Conservation (phyloP, 345 rosid species). For the Acer negundo region DNA sequence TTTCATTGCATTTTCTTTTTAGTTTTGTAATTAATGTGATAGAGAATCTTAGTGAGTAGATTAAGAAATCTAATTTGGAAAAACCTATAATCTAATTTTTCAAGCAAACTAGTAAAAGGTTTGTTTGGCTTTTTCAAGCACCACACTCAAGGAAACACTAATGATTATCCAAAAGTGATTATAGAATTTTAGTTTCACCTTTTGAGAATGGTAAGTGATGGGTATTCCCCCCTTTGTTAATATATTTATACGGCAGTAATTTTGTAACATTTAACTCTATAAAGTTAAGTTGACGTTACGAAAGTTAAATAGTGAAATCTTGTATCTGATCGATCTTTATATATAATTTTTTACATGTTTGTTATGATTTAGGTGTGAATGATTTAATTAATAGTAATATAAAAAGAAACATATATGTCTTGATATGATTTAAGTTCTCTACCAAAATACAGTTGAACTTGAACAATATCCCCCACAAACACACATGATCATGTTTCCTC, state of each 20-base stretch:
- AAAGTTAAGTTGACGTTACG: no score
- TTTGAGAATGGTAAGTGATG: neutral
- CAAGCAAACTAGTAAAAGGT: conserved; percentile 7
- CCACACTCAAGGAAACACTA: neutral
- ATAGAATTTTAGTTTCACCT: neutral
- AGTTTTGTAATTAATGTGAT: neutral
- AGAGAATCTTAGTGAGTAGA: neutral
- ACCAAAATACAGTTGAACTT: neutral
- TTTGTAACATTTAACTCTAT: no score
- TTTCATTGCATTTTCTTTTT: neutral
- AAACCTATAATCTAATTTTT: neutral
- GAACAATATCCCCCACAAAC: neutral
- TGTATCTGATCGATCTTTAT: no score
- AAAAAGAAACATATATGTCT: neutral
- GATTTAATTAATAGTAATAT: neutral
- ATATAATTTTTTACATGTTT: no score
- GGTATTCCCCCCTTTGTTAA: neutral
- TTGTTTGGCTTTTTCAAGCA: conserved; percentile 16
- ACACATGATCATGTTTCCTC: conserved; percentile 2
- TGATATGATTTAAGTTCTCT: conserved; percentile 5
- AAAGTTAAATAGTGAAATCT: no score
- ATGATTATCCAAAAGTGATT: neutral
- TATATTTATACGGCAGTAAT: no score
- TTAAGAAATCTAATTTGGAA: neutral
- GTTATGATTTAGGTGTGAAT: neutral